phyloP scores from a whole-genome alignment of 371 early-diverging fungal genomes.

The Mucor indicus region DNA sequence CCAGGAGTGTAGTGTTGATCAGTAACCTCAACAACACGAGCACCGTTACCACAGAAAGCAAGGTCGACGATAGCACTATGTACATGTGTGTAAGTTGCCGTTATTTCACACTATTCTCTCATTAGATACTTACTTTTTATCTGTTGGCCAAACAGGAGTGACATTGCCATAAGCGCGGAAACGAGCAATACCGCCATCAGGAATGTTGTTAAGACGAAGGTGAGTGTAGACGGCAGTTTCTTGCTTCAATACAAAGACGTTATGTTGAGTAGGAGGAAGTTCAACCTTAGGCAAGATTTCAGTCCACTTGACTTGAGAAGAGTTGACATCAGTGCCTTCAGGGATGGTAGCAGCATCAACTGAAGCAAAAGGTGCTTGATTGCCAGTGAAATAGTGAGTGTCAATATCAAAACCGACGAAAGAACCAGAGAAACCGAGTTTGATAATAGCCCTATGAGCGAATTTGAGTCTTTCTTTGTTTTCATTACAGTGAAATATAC shows the following conservation, averaged over 20 bases:
- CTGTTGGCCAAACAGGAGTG: constrained; percentile 59
- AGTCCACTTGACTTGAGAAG: constrained; percentile 71
- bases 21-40: constrained; percentile 64
- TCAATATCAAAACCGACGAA: constrained; percentile 87
- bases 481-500: too few species aligned
- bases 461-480: too few species aligned
- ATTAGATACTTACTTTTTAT: constrained; percentile 30
- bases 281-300: constrained; percentile 71
- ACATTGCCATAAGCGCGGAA: constrained; percentile 85
- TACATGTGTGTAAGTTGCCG: constrained; percentile 3
- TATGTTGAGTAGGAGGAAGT: constrained; percentile 63
- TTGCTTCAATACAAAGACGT: constrained; percentile 61
- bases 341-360: constrained; percentile 67
- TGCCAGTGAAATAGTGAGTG: constrained; percentile 86
- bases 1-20: constrained; percentile 82
- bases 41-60: constrained; percentile 76
- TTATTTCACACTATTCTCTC: too few species aligned
- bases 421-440: constrained; percentile 80
- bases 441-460: constrained; percentile 70
- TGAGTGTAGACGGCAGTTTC: constrained; percentile 62
- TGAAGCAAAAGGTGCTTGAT: constrained; percentile 76
- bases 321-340: constrained; percentile 36
- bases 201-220: constrained; percentile 81
- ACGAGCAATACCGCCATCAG: constrained; percentile 91
- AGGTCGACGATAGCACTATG: constrained; percentile 67